Percentiles rank a stretch among this genome's conserved stretches.
Conservation (phyloP, 163 green algal genomes). For the Chlamydomonas reinhardtii region DNA sequence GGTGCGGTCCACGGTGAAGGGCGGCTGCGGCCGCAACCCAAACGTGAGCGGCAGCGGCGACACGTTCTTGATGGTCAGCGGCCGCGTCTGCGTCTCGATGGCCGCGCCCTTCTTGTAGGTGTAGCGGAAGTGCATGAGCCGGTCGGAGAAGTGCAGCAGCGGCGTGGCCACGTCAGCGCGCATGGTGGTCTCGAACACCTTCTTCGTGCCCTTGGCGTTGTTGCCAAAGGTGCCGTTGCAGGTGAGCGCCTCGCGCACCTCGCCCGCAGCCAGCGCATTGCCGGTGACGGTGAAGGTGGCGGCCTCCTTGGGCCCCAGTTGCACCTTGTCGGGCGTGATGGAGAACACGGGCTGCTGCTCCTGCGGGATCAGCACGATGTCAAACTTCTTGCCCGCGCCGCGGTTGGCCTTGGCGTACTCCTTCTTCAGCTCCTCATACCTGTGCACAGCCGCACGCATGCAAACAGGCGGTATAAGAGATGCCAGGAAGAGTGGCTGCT, state of each 20-base stretch:
- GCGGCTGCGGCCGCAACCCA: conserved; percentile 54
- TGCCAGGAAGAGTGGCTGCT: too few species aligned
- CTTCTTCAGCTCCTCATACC: conserved; percentile 57
- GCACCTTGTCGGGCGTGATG: conserved; percentile 67
- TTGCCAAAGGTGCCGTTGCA: conserved; percentile 45
- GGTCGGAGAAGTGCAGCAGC: conserved; percentile 77
- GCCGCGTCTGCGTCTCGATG: conserved; percentile 27
- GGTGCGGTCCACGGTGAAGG: conserved; percentile 73
- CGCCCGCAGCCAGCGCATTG: conserved; percentile 41
- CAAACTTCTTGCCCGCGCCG: conserved; percentile 66
- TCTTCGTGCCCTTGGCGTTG: conserved; percentile 38
- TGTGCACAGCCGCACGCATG: neutral
- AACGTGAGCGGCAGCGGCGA: conserved; percentile 77
- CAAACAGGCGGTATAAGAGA: too few species aligned
- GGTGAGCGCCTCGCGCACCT: conserved; percentile 48
- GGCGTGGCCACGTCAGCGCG: conserved; percentile 73
- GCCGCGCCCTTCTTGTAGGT: conserved; percentile 62
- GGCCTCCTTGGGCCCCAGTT: conserved; percentile 69
- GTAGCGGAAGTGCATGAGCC: conserved; percentile 71
- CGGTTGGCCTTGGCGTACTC: conserved; percentile 52
- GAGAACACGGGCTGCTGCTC: conserved; percentile 74
- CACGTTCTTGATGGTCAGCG: conserved; percentile 74
- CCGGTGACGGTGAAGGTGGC: conserved; percentile 68
- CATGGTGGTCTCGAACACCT: conserved; percentile 66
- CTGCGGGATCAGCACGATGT: conserved; percentile 50